Conservation (phyloP, 495 filamentous ascomycete species). For the Parathielavia appendiculata region DNA sequence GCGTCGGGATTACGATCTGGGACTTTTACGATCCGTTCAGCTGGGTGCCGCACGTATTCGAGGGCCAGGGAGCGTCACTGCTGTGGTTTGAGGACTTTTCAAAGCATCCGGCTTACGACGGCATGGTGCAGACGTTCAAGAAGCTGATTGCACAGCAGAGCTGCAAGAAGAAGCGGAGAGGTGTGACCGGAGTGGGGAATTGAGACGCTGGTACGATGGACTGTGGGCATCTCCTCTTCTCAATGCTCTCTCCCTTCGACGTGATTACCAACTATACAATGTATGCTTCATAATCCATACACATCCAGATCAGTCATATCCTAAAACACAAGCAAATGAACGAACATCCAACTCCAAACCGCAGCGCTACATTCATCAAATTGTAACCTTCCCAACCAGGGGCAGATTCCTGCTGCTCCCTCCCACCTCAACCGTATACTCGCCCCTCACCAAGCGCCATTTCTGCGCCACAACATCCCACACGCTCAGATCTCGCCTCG, state of each 20-base stretch:
- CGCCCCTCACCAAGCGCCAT: slow-evolving; percentile 51
- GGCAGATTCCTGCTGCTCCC: slow-evolving; percentile 62
- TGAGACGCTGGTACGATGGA: background rate
- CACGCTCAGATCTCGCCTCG: slow-evolving; percentile 58
- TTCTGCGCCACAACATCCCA: slow-evolving; percentile 59
- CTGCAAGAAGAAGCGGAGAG: background rate
- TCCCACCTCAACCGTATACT: slow-evolving; percentile 50
- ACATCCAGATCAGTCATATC: background rate
- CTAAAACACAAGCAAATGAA: background rate
- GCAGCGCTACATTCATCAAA: slow-evolving; percentile 12
- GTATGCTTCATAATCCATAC: background rate
- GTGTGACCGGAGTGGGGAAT: background rate
- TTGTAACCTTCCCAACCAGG: slow-evolving; percentile 38
- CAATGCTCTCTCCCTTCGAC: too few species aligned
- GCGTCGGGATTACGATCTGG: slow-evolving; percentile 68
- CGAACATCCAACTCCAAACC: background rate
- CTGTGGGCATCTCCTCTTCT: too few species aligned
- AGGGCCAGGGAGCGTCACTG: slow-evolving; percentile 48
- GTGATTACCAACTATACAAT: background rate
- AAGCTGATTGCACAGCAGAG: background rate
- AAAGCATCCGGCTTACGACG: slow-evolving; percentile 53
- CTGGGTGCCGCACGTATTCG: slow-evolving; percentile 56
- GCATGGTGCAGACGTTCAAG: slow-evolving; percentile 21
- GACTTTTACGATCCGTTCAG: slow-evolving; percentile 50
- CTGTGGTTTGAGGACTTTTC: slow-evolving; percentile 49